A percentile compares a stretch with the other conserved stretches of the same genome.
These are phyloP conservation scores for Coniosporium apollinis DNA, from an alignment of 495 filamentous ascomycete genomes.

Conservation along the genomic window DNA sequence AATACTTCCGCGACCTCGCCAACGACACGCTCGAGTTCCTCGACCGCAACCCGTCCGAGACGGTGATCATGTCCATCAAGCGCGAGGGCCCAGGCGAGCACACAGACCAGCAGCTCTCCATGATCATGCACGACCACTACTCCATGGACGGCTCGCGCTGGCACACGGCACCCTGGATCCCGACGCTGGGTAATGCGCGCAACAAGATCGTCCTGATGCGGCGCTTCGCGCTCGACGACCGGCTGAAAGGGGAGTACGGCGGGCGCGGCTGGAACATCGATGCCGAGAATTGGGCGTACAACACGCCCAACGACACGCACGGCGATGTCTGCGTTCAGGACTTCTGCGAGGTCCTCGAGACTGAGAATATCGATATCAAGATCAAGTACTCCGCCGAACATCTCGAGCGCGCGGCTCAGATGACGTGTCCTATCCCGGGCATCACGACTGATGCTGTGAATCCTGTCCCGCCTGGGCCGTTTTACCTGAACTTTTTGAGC, in stretches of 20 bases:
- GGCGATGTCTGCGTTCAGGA: slow-evolving; percentile 80
- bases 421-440: slow-evolving; percentile 21
- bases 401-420: slow-evolving; percentile 49
- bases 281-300: slow-evolving; percentile 73
- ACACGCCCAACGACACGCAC: slow-evolving; percentile 58
- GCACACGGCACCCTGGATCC: slow-evolving; percentile 68
- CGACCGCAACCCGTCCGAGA: slow-evolving; percentile 58
- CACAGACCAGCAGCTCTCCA: slow-evolving; percentile 63
- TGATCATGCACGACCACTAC: slow-evolving; percentile 55
- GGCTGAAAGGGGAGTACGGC: slow-evolving; percentile 38
- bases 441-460: slow-evolving; percentile 28
- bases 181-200: slow-evolving; percentile 61
- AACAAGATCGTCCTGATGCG: slow-evolving; percentile 76
- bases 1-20: slow-evolving; percentile 59
- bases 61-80: slow-evolving; percentile 76
- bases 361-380: slow-evolving; percentile 63
- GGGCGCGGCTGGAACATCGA: slow-evolving; percentile 67
- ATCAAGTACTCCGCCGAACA: slow-evolving; percentile 55
- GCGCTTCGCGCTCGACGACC: slow-evolving; percentile 53
- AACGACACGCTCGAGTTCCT: slow-evolving; percentile 57
- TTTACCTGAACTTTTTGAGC: slow-evolving; percentile 82
- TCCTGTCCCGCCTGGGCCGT: slow-evolving; percentile 29
- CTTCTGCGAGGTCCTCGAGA: slow-evolving; percentile 77
- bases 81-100: slow-evolving; percentile 70
- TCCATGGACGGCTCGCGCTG: slow-evolving; percentile 45